A percentile compares a stretch with the other conserved stretches of the same genome.
These are phyloP conservation scores for Zymoseptoria pseudotritici DNA, from an alignment of 2,329 filamentous ascomycete species.

Conservation along the genomic window DNA sequence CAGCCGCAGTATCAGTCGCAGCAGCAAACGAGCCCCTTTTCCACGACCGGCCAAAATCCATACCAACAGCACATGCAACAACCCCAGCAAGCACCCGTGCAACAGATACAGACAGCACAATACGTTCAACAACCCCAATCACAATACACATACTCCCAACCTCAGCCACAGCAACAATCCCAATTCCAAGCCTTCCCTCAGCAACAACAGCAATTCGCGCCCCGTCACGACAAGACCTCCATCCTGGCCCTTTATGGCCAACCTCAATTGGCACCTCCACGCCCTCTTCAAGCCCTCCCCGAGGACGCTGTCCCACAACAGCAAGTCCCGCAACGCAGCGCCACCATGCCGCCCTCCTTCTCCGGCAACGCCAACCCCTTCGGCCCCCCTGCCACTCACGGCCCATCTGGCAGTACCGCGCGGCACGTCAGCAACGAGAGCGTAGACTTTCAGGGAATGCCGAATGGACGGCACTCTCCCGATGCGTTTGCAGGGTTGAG, in stretches of 20 bases:
- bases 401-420: conserved; percentile 1
- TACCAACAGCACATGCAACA: conserved; percentile 18
- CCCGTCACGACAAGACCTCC: conserved; percentile 59
- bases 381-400: conserved; percentile 19
- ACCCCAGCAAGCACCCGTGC: conserved; percentile 17
- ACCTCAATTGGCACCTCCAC: conserved; percentile 44
- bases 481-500: conserved; percentile 74
- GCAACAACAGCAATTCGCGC: conserved; percentile 30
- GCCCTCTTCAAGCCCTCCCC: conserved; percentile 29
- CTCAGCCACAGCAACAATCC: conserved; percentile 12
- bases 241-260: conserved; percentile 71
- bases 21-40: conserved; percentile 1
- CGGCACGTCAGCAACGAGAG: conserved; percentile 60
- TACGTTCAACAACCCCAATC: conserved; percentile 30
- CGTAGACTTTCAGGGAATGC: conserved; percentile 54
- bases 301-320: conserved; percentile 26
- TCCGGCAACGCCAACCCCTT: conserved; percentile 27
- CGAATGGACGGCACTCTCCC: conserved; percentile 64
- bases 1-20: conserved; percentile 12
- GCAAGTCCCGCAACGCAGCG: conserved; percentile 27
- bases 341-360: conserved; percentile 31
- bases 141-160: conserved; percentile 32
- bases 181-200: conserved; percentile 32
- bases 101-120: conserved; percentile 24
- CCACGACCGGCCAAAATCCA: conserved; percentile 10